Percentiles rank a stretch among this genome's conserved stretches.
Evolutionary conservation across 352 stramenopile species (phyloP).

Genomic region (Globisporangium radiosum): DNA sequence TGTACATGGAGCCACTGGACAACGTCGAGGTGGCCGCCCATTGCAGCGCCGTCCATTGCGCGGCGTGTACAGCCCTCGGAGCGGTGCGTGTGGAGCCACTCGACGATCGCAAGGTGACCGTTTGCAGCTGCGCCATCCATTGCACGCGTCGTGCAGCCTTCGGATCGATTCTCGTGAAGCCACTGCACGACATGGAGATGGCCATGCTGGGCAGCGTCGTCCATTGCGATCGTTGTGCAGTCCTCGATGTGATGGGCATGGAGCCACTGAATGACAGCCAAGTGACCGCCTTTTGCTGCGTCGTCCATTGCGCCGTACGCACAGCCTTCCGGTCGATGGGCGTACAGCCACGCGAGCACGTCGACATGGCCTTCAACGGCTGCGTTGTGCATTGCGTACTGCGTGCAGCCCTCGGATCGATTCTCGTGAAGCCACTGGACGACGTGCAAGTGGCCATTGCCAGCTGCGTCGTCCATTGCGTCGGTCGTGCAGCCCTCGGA

Average conservation of each 20-base stretch:
- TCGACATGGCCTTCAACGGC: constrained; percentile 15
- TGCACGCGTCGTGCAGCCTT: constrained; percentile 12
- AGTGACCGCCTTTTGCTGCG: constrained; percentile 8
- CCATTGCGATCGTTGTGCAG: constrained; percentile 16
- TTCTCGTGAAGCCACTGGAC: constrained; percentile 21
- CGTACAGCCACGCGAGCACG: constrained; percentile 17
- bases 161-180: constrained; percentile 9
- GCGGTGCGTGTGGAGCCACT: constrained; percentile 7
- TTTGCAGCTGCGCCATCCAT: constrained; percentile 13
- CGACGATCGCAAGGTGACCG: constrained; percentile 2
- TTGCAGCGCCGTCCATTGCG: constrained; percentile 14
- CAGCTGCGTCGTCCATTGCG: constrained; percentile 20
- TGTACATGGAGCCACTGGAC: constrained; percentile 30
- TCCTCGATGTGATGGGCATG: constrained; percentile 9
- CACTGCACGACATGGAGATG: constrained; percentile 11
- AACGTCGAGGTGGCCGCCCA: constrained; percentile 16
- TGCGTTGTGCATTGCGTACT: constrained; percentile 20
- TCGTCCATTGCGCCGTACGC: constrained; percentile 17
- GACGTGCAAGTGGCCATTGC: constrained; percentile 17
- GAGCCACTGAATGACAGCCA: constrained; percentile 12
- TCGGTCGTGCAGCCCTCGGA: constrained; percentile 18
- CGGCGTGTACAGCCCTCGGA: constrained; percentile 6
- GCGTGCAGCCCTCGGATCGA: constrained; percentile 16
- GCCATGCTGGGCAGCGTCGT: constrained; percentile 8
- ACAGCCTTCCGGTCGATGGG: constrained; percentile 18